A percentile compares a stretch with the other conserved stretches of the same genome.
Evolutionary conservation across 2,329 filamentous ascomycete species (phyloP).

Genomic region (Fusarium pininemorale): DNA sequence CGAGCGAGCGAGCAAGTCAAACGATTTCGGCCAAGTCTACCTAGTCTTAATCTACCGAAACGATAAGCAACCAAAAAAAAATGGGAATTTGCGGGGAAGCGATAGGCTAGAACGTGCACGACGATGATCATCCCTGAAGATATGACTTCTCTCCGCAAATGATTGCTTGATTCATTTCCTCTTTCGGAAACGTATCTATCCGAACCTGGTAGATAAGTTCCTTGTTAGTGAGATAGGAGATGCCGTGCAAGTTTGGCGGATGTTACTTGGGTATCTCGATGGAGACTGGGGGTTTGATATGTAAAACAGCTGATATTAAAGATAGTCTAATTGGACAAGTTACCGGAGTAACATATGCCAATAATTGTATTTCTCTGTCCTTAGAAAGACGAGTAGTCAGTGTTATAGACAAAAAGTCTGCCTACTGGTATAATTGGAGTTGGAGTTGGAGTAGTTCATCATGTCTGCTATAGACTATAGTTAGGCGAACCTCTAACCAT

Average conservation of each 20-base stretch:
- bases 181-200: constrained; percentile 14
- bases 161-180: constrained; percentile 14
- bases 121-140: not conserved
- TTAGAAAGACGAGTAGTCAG: not conserved
- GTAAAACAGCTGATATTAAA: not conserved
- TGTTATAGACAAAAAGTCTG: not conserved
- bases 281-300: not conserved
- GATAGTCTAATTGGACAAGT: not conserved
- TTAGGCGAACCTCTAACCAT: not conserved
- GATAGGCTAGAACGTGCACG: not conserved
- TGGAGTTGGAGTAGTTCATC: not conserved
- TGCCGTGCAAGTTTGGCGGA: not conserved
- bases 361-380: not conserved
- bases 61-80: constrained; percentile 11
- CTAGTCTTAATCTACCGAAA: not conserved
- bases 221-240: not conserved
- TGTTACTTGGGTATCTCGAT: not conserved
- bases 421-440: not conserved
- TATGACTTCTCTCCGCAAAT: not conserved
- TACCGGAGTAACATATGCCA: not conserved
- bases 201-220: constrained; percentile 13
- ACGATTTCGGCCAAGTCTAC: constrained; percentile 6
- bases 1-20: not conserved
- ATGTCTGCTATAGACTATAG: too few species aligned
- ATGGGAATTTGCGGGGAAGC: constrained; percentile 19